Evolutionary conservation across 2,329 filamentous ascomycete species (phyloP).

Genomic region (Thermothelomyces thermophilus): DNA sequence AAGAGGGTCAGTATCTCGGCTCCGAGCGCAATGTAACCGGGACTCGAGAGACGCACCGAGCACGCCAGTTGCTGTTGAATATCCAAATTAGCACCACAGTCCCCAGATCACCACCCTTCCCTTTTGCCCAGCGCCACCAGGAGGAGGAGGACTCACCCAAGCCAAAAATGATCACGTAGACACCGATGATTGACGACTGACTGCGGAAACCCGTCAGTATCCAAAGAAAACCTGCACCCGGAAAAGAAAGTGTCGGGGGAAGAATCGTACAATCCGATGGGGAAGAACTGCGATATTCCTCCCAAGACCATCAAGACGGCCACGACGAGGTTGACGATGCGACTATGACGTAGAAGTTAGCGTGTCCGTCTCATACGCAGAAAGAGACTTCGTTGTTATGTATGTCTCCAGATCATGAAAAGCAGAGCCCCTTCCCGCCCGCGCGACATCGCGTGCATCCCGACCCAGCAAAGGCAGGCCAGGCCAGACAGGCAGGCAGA

Average conservation of each 20-base stretch:
- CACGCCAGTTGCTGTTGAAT: constrained; percentile 55
- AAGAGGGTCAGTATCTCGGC: constrained; percentile 1
- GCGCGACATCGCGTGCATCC: not conserved
- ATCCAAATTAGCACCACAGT: not conserved
- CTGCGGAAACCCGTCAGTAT: constrained; percentile 10
- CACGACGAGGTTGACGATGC: constrained; percentile 86
- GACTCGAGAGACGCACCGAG: constrained; percentile 41
- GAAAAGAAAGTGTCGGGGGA: not conserved
- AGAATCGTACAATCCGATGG: constrained; percentile 49
- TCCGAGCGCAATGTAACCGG: not conserved
- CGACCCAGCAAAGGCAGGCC: not conserved
- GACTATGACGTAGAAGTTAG: constrained; percentile 50
- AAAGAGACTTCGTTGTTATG: too few species aligned
- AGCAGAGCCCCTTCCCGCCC: too few species aligned
- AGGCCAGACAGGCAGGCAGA: not conserved
- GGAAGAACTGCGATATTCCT: constrained; percentile 68
- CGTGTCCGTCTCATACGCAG: not conserved
- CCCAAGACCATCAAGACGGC: constrained; percentile 83
- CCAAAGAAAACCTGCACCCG: not conserved
- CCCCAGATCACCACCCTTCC: not conserved
- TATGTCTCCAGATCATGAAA: too few species aligned
- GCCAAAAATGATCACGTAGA: constrained; percentile 89
- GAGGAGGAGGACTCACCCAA: constrained; percentile 53
- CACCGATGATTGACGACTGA: constrained; percentile 53
- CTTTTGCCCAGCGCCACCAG: not conserved